Conservation (phyloP, 495 filamentous ascomycete species). For the Talaromyces wortmannii region DNA sequence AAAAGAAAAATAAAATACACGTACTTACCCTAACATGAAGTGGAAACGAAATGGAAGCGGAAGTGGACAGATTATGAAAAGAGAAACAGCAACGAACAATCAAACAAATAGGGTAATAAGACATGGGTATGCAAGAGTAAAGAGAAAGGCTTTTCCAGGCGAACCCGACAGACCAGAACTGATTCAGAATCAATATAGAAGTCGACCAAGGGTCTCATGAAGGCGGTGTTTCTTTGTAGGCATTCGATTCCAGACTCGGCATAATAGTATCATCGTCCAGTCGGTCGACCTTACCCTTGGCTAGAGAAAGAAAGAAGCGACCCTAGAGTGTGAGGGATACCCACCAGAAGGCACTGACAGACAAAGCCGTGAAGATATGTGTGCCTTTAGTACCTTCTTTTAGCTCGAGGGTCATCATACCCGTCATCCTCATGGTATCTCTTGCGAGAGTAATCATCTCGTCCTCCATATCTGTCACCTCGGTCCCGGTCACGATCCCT, state of each 20-base stretch:
- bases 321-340: constrained; percentile 34
- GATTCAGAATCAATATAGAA: constrained; percentile 5
- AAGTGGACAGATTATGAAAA: constrained; percentile 8
- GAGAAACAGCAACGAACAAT: constrained; percentile 13
- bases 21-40: constrained; percentile 11
- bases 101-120: constrained; percentile 4
- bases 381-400: constrained; percentile 63
- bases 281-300: constrained; percentile 53
- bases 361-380: constrained; percentile 12
- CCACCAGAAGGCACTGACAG: constrained; percentile 39
- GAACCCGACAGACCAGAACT: background rate
- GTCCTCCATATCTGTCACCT: constrained; percentile 49
- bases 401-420: constrained; percentile 73
- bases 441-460: constrained; percentile 55
- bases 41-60: constrained; percentile 7
- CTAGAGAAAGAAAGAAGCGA: constrained; percentile 41
- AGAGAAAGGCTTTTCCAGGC: background rate
- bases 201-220: constrained; percentile 2
- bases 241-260: background rate
- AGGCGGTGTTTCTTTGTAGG: background rate
- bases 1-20: constrained; percentile 6
- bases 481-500: constrained; percentile 49
- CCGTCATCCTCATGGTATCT: constrained; percentile 49
- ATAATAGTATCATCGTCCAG: constrained; percentile 1
- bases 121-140: background rate